Base-by-base conservation (phyloP, 305 asterid species). In the Plantago rigida region DNA sequence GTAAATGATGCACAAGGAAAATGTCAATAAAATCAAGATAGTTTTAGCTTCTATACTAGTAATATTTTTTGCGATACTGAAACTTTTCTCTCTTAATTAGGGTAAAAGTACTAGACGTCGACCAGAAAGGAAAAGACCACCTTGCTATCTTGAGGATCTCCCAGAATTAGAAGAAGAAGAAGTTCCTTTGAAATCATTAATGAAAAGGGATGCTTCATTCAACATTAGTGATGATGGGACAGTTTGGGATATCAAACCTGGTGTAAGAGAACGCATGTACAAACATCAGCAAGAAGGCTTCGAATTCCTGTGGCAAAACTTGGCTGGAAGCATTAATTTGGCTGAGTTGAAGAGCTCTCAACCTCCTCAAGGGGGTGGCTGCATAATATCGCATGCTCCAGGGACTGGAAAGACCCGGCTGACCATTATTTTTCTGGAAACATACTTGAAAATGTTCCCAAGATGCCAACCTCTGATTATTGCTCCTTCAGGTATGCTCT, bases 371-470 rank as follows among this genome's bases (percentile, higher is more conserved):
- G 41, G 9, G 13, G 78, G 74, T 26, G 83, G 83, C 9, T 78
- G 81, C 69, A 72, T 75, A 3, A 72, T 75, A 28, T 75, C 81
- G 3, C 83, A 78, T 56, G 78, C 83, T 22, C 83, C 74, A 1
- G 80, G 82, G 26, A 76, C 80, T 1, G 80, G 81, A 2, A 73
- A 76, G 53, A 69, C 78, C 0, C 74, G 69, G 7, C 34, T 79
- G 57, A 69, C 78, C 0, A 62, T 79, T 6, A 70, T 66, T 29
- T 79, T 79, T 65, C 44, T 71, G 4, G 72, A 59, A 11, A 55
- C 69, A 2, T 79, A 53, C 55, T 9, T 79, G 58, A 71, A 68
- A 47, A 31, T 65, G 34, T 73, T 73, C 31, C 84, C 79, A 1
- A 19, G 47, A 17, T 60, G 62, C 34, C 62, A 69, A 2, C 84